Conservation (phyloP, 1,284 basidiomycete species). For the Melampsora occidentalis region DNA sequence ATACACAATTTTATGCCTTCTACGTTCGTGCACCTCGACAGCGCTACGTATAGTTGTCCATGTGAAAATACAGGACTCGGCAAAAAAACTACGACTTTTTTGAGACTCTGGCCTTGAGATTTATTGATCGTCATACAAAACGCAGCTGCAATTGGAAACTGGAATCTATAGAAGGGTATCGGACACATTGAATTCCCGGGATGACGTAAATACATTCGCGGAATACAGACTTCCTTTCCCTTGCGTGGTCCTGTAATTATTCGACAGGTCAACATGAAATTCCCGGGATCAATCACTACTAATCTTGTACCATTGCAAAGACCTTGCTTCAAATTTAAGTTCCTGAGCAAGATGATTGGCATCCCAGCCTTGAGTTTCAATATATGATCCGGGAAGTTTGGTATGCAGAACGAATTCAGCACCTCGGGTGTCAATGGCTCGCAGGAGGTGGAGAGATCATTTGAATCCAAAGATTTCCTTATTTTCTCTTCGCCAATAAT, state of each 20-base stretch:
- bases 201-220: no score
- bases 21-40: background rate
- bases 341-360: background rate
- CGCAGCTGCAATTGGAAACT: background rate
- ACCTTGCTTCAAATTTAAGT: background rate
- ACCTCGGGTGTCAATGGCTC: no score
- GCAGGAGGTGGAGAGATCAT: no score
- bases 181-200: background rate
- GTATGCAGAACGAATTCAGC: no score
- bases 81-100: background rate
- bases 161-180: background rate
- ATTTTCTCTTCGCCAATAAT: no score
- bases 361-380: background rate
- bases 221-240: no score
- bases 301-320: constrained; percentile 4
- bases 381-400: background rate
- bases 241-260: background rate
- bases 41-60: constrained; percentile 12
- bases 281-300: background rate
- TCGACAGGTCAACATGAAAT: background rate
- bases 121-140: constrained; percentile 14
- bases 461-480: no score
- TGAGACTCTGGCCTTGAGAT: constrained; percentile 4
- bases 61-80: background rate
- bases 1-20: no score